Evolutionary conservation across 305 asterid genomes (phyloP).

Genomic region (Rubia peregrina): DNA sequence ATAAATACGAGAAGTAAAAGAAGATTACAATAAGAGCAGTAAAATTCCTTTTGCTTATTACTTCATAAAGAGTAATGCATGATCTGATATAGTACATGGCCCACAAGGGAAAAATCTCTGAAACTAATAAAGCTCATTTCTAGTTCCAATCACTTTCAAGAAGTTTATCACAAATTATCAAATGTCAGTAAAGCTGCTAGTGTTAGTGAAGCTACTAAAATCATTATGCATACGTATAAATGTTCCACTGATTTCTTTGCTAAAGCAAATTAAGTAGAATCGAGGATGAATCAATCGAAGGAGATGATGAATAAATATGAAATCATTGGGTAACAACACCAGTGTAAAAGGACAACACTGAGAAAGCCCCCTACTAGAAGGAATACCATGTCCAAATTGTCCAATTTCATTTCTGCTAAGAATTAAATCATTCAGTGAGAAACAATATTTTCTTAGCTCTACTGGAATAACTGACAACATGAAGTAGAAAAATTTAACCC

Average conservation of each 20-base stretch:
- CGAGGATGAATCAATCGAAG: background rate
- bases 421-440: background rate
- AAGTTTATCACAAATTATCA: background rate
- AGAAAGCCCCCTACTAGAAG: background rate
- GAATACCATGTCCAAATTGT: background rate
- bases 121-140: constrained; percentile 1
- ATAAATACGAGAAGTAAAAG: background rate
- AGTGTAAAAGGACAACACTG: background rate
- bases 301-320: background rate
- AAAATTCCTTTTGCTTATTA: background rate
- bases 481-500: background rate
- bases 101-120: background rate
- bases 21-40: background rate
- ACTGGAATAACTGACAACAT: background rate
- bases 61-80: background rate
- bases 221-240: background rate
- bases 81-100: background rate
- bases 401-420: background rate
- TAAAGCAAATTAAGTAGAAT: background rate
- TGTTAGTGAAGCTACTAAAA: background rate
- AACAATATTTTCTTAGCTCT: background rate
- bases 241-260: background rate
- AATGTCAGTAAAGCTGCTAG: background rate
- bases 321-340: background rate
- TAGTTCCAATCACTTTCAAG: background rate